A percentile compares a stretch with the other conserved stretches of the same genome.
phyloP scores from a whole-genome alignment of 768 basidiomycete species.

The Serendipita sp. region DNA sequence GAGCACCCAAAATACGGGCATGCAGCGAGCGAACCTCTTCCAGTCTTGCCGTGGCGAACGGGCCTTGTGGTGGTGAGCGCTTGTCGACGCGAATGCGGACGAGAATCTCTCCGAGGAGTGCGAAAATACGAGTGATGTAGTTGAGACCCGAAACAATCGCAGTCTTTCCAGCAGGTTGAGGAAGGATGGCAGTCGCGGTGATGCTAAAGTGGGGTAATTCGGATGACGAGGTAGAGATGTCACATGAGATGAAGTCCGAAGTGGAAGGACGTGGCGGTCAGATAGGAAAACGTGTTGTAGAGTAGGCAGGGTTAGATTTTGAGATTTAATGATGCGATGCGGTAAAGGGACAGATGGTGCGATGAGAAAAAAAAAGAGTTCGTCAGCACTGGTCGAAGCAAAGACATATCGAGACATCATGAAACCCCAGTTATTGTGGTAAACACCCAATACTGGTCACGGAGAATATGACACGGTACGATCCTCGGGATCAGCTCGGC shows the following conservation, averaged over 20 bases:
- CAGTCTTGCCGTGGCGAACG: slow-evolving; percentile 66
- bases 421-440: not conserved
- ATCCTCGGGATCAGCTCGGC: not conserved
- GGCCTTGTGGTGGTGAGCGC: slow-evolving; percentile 68
- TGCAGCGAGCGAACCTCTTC: slow-evolving; percentile 76
- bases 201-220: slow-evolving; percentile 30
- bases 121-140: slow-evolving; percentile 73
- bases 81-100: slow-evolving; percentile 78
- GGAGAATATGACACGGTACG: not conserved
- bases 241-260: not conserved
- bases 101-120: slow-evolving; percentile 69
- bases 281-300: not conserved
- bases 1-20: slow-evolving; percentile 52
- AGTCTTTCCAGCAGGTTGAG: slow-evolving; percentile 76
- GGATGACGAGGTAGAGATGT: not conserved
- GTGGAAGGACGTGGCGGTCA: not conserved
- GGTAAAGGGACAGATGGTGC: not conserved
- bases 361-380: not conserved
- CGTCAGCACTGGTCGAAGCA: slow-evolving; percentile 4
- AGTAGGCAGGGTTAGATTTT: not conserved
- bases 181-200: slow-evolving; percentile 65
- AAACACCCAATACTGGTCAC: no score
- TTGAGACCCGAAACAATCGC: slow-evolving; percentile 75
- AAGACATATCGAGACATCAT: not conserved
- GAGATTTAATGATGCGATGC: not conserved